Evolutionary conservation across 352 stramenopile genomes (phyloP), one percentile per base, ranked within the genome.

Genomic region (Peronosclerospora sorghi): DNA sequence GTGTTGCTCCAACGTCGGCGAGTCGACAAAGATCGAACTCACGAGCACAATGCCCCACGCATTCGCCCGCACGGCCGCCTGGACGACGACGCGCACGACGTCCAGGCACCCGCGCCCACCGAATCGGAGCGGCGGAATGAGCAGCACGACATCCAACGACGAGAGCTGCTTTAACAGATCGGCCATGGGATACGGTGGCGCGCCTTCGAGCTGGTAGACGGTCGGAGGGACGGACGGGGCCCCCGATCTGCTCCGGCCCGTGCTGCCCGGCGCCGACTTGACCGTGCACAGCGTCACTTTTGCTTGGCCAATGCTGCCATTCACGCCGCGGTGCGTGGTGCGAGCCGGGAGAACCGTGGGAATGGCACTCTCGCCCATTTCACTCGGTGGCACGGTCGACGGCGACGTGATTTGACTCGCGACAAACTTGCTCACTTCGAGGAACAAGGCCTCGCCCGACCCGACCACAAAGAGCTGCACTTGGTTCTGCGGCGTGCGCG

Each of bases 381-480:
- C 48, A 1, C 54, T 35, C 17, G 54, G 32, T 1, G 60, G 43
- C 10, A 59, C 32, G 0, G 49, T 37, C 12, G 63, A 58, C 6
- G 74, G 65, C 10, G 71, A 68, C 10, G 68, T 83, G 39, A 83
- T 65, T 46, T 85, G 76, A 41, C 58, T 57, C 7, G 74, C 60
- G 7, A 88, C 41, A 5, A 83, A 66, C 35, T 72, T 67, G 35
- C 77, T 75, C 21, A 86, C 56, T 43, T 84, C 69, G 29, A 78
- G 56, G 32, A 86, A 88, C 13, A 88, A 39, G 2, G 61, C 68
- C 28, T 88, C 76, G 18, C 69, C 70, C 1, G 71, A 71, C n/a
- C 76, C 76, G 12, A 86, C 53, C n/a, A 89, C 69, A 43, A 89
- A 89, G 9, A 89, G 52, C 58, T 89, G 76, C 46, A 84, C 73